Evolutionary conservation across 345 rosid species (phyloP).

Genomic region (Microcos paniculata): DNA sequence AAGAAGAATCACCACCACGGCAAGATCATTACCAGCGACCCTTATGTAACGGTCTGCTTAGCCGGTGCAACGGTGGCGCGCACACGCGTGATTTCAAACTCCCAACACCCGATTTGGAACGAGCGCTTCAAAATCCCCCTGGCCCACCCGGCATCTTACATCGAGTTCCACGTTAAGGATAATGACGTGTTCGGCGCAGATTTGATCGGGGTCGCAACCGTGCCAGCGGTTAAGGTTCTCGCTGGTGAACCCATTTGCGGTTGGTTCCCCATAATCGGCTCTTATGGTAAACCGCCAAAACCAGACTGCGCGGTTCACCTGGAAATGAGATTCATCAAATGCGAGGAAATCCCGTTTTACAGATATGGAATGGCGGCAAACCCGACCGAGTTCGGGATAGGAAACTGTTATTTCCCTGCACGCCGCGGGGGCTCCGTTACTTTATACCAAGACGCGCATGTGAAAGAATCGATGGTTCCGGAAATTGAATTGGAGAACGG

Average conservation of each 20-base stretch:
- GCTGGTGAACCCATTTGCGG: slow-evolving; percentile 49
- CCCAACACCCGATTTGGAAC: slow-evolving; percentile 64
- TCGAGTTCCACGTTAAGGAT: slow-evolving; percentile 80
- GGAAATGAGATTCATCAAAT: slow-evolving; percentile 54
- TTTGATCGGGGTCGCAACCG: slow-evolving; percentile 54
- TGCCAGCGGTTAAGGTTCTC: slow-evolving; percentile 35
- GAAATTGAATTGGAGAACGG: slow-evolving; percentile 65
- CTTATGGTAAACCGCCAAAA: slow-evolving; percentile 63
- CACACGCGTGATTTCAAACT: slow-evolving; percentile 75
- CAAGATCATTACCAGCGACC: slow-evolving; percentile 77
- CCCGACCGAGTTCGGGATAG: slow-evolving; percentile 35
- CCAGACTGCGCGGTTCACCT: slow-evolving; percentile 58
- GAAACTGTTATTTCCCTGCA: slow-evolving; percentile 65
- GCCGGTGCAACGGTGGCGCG: slow-evolving; percentile 80
- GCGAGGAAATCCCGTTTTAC: slow-evolving; percentile 42
- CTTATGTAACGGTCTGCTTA: slow-evolving; percentile 75
- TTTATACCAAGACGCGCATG: slow-evolving; percentile 84
- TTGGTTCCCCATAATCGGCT: slow-evolving; percentile 64
- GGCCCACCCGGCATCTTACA: slow-evolving; percentile 61
- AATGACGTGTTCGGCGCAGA: slow-evolving; percentile 85
- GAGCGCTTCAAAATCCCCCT: slow-evolving; percentile 65
- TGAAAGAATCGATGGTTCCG: slow-evolving; percentile 43
- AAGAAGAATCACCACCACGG: slow-evolving; percentile 16
- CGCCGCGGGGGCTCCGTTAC: slow-evolving; percentile 63
- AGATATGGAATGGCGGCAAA: slow-evolving; percentile 41